phyloP scores from a whole-genome alignment of 2,329 filamentous ascomycete species.

The Exserohilum turcica region DNA sequence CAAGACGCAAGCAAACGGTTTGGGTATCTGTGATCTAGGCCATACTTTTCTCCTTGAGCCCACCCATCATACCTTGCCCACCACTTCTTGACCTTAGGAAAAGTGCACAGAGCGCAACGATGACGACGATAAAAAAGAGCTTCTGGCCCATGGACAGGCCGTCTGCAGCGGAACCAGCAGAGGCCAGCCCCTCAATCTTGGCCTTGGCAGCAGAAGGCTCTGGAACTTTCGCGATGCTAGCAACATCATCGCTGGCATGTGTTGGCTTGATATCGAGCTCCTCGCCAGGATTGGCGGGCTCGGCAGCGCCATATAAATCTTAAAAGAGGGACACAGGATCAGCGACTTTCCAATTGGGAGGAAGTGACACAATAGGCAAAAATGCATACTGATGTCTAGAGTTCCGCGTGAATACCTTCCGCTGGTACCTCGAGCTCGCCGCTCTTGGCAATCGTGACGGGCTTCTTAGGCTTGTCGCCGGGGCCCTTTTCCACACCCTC shows the following conservation, averaged over 20 bases:
- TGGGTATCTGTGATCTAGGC: slow-evolving; percentile 36
- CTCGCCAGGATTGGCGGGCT: slow-evolving; percentile 48
- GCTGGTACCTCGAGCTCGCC: slow-evolving; percentile 80
- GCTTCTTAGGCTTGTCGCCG: slow-evolving; percentile 70
- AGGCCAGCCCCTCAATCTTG: slow-evolving; percentile 24
- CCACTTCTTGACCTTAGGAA: slow-evolving; percentile 48
- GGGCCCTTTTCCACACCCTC: slow-evolving; percentile 69
- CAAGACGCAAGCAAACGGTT: slow-evolving; percentile 4
- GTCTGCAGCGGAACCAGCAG: slow-evolving; percentile 27
- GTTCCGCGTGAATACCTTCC: slow-evolving; percentile 93
- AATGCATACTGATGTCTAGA: slow-evolving; percentile 61
- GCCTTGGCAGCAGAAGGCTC: slow-evolving; percentile 19
- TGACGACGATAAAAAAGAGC: slow-evolving; percentile 51
- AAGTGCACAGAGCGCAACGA: slow-evolving; percentile 50
- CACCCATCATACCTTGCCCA: slow-evolving; percentile 18
- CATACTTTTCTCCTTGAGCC: slow-evolving; percentile 49
- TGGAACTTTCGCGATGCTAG: slow-evolving; percentile 33
- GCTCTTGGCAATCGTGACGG: slow-evolving; percentile 80
- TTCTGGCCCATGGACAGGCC: slow-evolving; percentile 54
- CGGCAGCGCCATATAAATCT: slow-evolving; percentile 54
- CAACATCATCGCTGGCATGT: slow-evolving; percentile 27
- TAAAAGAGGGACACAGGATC: slow-evolving; percentile 48
- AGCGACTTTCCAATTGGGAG: slow-evolving; percentile 48
- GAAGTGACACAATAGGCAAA: slow-evolving; percentile 16
- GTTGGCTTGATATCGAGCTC: slow-evolving; percentile 50